A percentile compares a stretch with the other conserved stretches of the same genome.
These are phyloP conservation scores for Starmerella potacharoeniae DNA, from an alignment of 805 yeast genomes.

Conservation along the genomic window DNA sequence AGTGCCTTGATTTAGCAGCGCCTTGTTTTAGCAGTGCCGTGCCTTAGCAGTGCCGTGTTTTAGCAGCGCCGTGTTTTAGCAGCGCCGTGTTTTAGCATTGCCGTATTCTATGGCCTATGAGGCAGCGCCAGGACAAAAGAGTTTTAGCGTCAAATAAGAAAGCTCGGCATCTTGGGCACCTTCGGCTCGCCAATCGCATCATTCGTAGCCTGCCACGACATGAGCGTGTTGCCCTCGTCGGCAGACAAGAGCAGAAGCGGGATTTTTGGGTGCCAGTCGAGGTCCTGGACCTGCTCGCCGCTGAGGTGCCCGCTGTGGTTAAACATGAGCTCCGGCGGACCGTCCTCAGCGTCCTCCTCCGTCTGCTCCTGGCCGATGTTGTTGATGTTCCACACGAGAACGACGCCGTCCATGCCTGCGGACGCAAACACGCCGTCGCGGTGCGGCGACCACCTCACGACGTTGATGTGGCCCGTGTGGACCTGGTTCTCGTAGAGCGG, in stretches of 20 bases:
- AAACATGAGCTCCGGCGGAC: slow-evolving; percentile 77
- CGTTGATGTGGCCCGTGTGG: slow-evolving; percentile 61
- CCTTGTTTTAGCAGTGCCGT: too few relatives aligned
- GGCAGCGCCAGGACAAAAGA: not conserved
- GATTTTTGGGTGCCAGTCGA: slow-evolving; percentile 17
- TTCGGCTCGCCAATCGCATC: slow-evolving; percentile 6
- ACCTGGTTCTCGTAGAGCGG: slow-evolving; percentile 61
- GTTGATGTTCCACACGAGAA: slow-evolving; percentile 68
- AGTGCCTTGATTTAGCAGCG: too few relatives aligned
- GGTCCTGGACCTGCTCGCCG: slow-evolving; percentile 30
- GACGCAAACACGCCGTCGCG: slow-evolving; percentile 61
- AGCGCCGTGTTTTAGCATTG: too few relatives aligned
- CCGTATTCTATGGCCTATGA: not conserved
- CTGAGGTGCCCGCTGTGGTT: slow-evolving; percentile 75
- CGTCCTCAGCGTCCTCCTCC: slow-evolving; percentile 84
- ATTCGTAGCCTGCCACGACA: slow-evolving; percentile 17
- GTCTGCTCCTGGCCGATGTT: slow-evolving; percentile 75
- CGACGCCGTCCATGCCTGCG: slow-evolving; percentile 60
- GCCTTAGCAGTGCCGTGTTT: too few relatives aligned
- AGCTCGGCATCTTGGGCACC: slow-evolving; percentile 15
- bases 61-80: too few relatives aligned
- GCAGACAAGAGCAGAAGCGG: slow-evolving; percentile 13
- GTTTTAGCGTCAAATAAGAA: not conserved
- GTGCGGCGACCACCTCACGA: slow-evolving; percentile 67
- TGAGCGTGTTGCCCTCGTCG: slow-evolving; percentile 15